Evolutionary conservation across 2,329 filamentous ascomycete genomes (phyloP), one percentile per base, ranked within the genome.

Genomic region (Aspergillus jensenii): DNA sequence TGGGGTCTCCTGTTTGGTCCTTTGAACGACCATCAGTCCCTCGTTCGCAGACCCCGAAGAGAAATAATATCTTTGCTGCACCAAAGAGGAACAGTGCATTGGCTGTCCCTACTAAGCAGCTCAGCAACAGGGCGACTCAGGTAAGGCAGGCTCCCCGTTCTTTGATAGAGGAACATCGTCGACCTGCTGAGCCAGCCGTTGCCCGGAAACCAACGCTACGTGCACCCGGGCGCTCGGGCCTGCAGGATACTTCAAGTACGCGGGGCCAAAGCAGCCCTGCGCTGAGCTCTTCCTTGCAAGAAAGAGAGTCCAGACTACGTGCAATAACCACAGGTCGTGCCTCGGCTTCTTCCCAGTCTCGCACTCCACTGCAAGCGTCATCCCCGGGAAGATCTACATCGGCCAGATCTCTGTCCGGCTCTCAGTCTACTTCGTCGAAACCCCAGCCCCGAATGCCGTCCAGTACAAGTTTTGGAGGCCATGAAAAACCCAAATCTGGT

Each of bases 141-240:
- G 68, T 79, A 15, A 72, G 62, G 19, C 70, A 71, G 48, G 76
- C 77, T 6, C 77, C 77, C 4, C 68, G 68, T 19, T 71, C 71
- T 8, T 66, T 80, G 21, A 68, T 80, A n/a, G 76, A 80, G 59
- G 72, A 73, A 40, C 74, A 76, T 54, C 72, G 72, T 19, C 69
- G 65, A 7, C 68, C 69, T 17, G 37, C 60, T 25, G 65, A 70
- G 47, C 59, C 56, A 9, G 39, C 60, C 40, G 33, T 56, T 6
- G n/a, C 67, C 37, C 56, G 45, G 25, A 61, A 62, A 35, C 58
- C 59, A 46, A 44, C 45, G 14, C 52, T 65, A 35, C 60, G 59
- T 51, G 65, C 61, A 19, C 61, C 65, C 2, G 66, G 64, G 11
- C 61, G 60, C n/a, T 62, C 59, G 17, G 61, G 48, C 12, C 17